Base-by-base conservation (phyloP, 495 filamentous ascomycete genomes). In the Rhypophila decipiens region DNA sequence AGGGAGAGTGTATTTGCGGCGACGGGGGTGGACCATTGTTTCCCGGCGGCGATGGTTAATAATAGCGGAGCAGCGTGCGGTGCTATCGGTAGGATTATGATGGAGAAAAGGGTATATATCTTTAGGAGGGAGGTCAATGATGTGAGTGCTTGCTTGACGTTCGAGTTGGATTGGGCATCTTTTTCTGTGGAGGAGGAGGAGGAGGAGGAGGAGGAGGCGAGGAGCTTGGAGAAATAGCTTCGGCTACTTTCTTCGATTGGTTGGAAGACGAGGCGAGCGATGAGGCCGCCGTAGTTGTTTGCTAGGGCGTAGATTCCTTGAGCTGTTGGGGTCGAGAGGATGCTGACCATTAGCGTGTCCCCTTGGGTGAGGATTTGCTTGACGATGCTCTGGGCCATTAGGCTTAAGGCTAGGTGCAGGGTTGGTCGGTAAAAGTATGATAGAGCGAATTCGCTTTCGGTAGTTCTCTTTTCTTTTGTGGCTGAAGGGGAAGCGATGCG, bases 251-350 rank as follows among this genome's bases (percentile, higher is more conserved):
- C 94, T 59, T 99, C 93, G 55, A 97, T 79, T 9, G 93, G 93
- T 57, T 96, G 93, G 63, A 99, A 93, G 46, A 99, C 66, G 46
- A 96, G 79, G 11, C 93, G 84, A 2, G 94, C 93, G 42, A 94
- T 65, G 2, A 99, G 78, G 7, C 88, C 85, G 34, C 94, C 93
- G 70, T 99, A 99, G 59, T 96, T 96, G 42, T 86, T 83, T 23
- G 91, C 93, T 2, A 99, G 74, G 0, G 89, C 86, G 65, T 97
- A 99, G 15, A 88, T 82, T n/a, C 93, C 93, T 68, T 97, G 91
- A 10, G 88, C 85, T 31, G 76, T 70, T 4, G 88, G 74, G 2
- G 83, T 79, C 20, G 88, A 82, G 47, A 97, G 70, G 40, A 79
- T 66, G 22, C 85, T 77, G 27, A 99, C 84, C 24, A 97, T 78